Base-by-base conservation (phyloP, 768 basidiomycete species). In the Cytidiella melzeri region DNA sequence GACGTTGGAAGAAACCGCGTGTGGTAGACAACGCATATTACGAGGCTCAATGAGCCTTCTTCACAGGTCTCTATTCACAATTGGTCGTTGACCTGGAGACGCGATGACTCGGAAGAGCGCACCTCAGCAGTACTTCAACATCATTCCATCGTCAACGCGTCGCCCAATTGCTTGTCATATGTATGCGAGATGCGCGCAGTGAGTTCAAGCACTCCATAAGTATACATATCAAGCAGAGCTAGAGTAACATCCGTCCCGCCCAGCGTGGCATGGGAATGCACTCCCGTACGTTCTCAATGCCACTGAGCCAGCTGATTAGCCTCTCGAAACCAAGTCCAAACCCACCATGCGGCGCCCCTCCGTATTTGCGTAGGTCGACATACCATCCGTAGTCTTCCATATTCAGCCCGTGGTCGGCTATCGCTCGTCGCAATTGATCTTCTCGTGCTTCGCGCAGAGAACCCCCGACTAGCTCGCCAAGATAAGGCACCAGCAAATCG, bases 321-420 rank as follows among this genome's bases (percentile, higher is more conserved):
- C 96, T 72, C 66, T 99, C 96, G 60, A 95, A 96, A 1, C 96
- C 96, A 72, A 98, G 74, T 4, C 96, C 96, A 67, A 92, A 98
- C 13, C 96, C 96, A 13, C 89, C 93, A 66, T 97, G 95, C 2
- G 92, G 88, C 18, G 89, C 85, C 15, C 85, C 84, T 9, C 96
- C 96, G 58, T 78, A 94, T 59, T 74, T 74, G 51, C 95, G 73
- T 55, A 96, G 63, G 57, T 96, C 92, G 44, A 83, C 53, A 66
- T 99, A 99, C 88, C 87, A 90, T 39, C 65, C 63, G 47, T 74
- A 75, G 24, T 68, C 69, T 27, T 60, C 61, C 42, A 64, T 63
- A 42, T 75, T 68, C 55, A 82, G 63, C 13, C 74, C 76, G 38
- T 72, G 66, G 26, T 57, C 58, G 12, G 58, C 55, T 73, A 96